Percentiles rank a stretch among this genome's conserved stretches.
Evolutionary conservation across 140 eudicot genomes (phyloP).

Genomic region (Oenanthe javanica): DNA sequence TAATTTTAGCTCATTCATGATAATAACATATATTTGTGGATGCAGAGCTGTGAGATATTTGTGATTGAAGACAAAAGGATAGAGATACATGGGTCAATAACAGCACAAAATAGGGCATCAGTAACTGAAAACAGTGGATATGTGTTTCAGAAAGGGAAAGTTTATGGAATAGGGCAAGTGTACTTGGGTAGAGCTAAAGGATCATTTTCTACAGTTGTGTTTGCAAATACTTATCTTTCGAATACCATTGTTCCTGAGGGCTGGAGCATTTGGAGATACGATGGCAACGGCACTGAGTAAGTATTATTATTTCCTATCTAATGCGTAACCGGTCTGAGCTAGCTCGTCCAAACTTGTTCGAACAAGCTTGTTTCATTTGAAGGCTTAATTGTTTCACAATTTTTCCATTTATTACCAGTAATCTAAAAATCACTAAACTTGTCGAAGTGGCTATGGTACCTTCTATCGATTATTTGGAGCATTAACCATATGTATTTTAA

Average conservation of each 20-base stretch:
- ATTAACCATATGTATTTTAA: too few species aligned
- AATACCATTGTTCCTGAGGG: conserved; percentile 55
- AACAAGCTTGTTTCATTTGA: background rate
- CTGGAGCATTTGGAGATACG: conserved; percentile 63
- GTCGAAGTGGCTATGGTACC: background rate
- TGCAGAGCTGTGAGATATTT: conserved; percentile 73
- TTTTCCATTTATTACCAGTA: background rate
- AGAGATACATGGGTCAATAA: conserved; percentile 59
- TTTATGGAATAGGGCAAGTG: conserved; percentile 51
- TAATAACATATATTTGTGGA: background rate
- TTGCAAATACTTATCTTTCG: conserved; percentile 70
- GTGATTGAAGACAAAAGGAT: conserved; percentile 42
- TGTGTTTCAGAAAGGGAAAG: conserved; percentile 44
- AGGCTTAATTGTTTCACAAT: background rate
- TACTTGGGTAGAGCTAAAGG: conserved; percentile 73
- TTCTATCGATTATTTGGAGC: background rate
- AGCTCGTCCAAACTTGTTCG: background rate
- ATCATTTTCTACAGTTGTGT: conserved; percentile 64
- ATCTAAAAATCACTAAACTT: background rate
- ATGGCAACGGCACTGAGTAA: conserved; percentile 50
- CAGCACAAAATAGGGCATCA: conserved; percentile 47
- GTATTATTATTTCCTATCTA: conserved; percentile 11
- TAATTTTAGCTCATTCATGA: background rate
- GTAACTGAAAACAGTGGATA: conserved; percentile 56
- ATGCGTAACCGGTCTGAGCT: background rate